Base-by-base conservation (phyloP, 2,329 filamentous ascomycete genomes). In the Microcera coccophila region DNA sequence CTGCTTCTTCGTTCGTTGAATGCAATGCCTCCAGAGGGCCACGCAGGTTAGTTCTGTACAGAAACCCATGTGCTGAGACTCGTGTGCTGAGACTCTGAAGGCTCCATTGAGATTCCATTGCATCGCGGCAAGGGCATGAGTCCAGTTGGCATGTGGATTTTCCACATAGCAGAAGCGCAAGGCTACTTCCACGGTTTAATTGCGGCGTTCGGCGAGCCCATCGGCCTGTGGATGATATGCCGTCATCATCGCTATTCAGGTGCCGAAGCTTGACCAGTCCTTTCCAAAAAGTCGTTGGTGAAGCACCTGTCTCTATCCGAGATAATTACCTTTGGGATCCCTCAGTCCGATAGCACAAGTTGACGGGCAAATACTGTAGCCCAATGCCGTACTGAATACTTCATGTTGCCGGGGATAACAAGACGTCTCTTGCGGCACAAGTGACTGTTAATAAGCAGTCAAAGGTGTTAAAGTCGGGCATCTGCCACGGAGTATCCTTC, bases 161-260 rank as follows among this genome's bases (percentile, higher is more conserved):
- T 43, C 41, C 16, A 29, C 39, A 12, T 36, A 39, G 24, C 36
- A 14, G 36, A 36, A 39, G 0, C 36, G 22, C 14, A 44, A 5
- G 4, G 41, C 36, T 2, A 44, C 39, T 14, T 44, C 32, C 5
- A 35, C 31, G 2, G 36, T 39, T 22, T 44, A 36, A n/a, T 44
- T 44, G 5, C 36, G 11, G 29, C 39, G 16, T 22, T 41, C 39
- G 3, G 39, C 26, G 14, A 31, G 24, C 3, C 39, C 33, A 21
- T 41, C 39, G 2, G 39, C 33, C 12, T 29, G 14, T 2, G 39
- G 39, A 24, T 41, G 21, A 16, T 36, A 36, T 4, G 39, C 33
- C 3, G 39, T 41, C 14, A 33, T 36, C 39, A 38, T 36, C 7
- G 22, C 22, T 26, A 26, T 26, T 7, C 22, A 12, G 7, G 22